Base-by-base conservation (phyloP, 2,329 filamentous ascomycete genomes). In the Colletotrichum tanaceti region DNA sequence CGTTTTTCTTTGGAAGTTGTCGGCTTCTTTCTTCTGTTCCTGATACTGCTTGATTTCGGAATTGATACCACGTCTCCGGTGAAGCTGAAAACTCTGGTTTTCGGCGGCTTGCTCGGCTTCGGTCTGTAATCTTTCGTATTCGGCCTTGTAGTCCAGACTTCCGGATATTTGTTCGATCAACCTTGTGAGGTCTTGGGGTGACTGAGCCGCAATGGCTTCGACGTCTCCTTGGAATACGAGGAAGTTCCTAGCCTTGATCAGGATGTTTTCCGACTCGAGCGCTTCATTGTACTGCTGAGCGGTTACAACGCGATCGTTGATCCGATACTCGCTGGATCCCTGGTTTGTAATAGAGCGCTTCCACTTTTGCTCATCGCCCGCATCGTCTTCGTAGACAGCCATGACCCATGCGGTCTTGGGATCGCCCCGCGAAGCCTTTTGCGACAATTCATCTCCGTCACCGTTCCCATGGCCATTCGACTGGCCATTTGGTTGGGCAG, bases 191-290 rank as follows among this genome's bases (percentile, higher is more conserved):
- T 98, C 96, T 74, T 94, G 94, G 0, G 96, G 94, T 1, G 94
- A 97, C 78, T 98, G 96, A 9, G 94, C 94, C 2, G 96, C 97
- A 75, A 99, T 98, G 28, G 94, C 93, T 79, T 99, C 96, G 20
- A 99, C 95, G 77, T 99, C 96, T 72, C 96, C 97, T 79, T 99
- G 96, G 78, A 99, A 99, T 43, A 99, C 96, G 5, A 99, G 87
- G 78, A 99, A 99, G 77, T 99, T 99, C 72, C 96, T 89, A 41
- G 96, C 96, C 80, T 97, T 98, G 84, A 99, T 98, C 70, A 99
- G 83, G 73, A 99, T 99, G 75, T 98, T 98, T 79, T 99, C 95
- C 22, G 89, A 85, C 79, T 99, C 96, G 16, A 99, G 86, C 3
- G 93, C 90, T 67, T 95, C 91, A 77, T 98, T 98, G 84, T 99